Percentiles rank a stretch among this genome's conserved stretches.
Conservation (phyloP, 1,284 basidiomycete genomes). For the Phlebopus sp. region DNA sequence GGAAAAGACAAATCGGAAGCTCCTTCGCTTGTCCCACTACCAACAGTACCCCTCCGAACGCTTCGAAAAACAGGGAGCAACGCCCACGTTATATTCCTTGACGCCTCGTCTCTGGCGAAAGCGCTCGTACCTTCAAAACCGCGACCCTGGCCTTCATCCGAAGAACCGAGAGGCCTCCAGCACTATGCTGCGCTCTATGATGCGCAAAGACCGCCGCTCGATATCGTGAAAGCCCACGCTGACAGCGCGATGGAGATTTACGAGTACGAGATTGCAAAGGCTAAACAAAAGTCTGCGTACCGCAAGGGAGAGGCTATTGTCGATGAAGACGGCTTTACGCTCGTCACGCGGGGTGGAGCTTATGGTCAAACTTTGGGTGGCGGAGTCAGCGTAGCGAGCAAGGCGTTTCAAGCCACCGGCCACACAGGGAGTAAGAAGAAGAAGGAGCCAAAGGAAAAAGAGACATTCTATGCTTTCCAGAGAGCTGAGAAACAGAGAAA, state of each 20-base stretch:
- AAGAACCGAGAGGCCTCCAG: constrained; percentile 61
- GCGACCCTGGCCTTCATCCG: constrained; percentile 58
- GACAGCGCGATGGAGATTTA: constrained; percentile 73
- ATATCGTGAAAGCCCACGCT: constrained; percentile 68
- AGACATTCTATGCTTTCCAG: constrained; percentile 85
- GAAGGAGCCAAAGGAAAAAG: constrained; percentile 71
- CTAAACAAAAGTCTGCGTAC: constrained; percentile 65
- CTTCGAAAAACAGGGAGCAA: constrained; percentile 62
- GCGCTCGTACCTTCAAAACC: constrained; percentile 52
- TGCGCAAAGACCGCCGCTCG: constrained; percentile 68
- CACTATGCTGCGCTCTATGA: constrained; percentile 68
- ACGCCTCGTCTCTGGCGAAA: constrained; percentile 65
- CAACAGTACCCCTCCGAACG: constrained; percentile 49
- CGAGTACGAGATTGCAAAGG: constrained; percentile 68
- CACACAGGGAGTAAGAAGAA: constrained; percentile 53
- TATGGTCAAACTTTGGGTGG: constrained; percentile 85
- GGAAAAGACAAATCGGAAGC: constrained; percentile 32
- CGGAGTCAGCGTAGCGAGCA: constrained; percentile 75
- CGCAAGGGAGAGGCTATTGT: constrained; percentile 80
- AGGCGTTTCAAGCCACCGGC: constrained; percentile 63
- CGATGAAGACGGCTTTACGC: constrained; percentile 90
- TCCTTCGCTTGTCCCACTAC: constrained; percentile 57
- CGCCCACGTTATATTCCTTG: constrained; percentile 79
- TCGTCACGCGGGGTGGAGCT: constrained; percentile 83
- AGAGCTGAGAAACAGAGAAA: constrained; percentile 82